Evolutionary conservation across 805 yeast species (phyloP).

Genomic region (Saccharomycopsis sp.): DNA sequence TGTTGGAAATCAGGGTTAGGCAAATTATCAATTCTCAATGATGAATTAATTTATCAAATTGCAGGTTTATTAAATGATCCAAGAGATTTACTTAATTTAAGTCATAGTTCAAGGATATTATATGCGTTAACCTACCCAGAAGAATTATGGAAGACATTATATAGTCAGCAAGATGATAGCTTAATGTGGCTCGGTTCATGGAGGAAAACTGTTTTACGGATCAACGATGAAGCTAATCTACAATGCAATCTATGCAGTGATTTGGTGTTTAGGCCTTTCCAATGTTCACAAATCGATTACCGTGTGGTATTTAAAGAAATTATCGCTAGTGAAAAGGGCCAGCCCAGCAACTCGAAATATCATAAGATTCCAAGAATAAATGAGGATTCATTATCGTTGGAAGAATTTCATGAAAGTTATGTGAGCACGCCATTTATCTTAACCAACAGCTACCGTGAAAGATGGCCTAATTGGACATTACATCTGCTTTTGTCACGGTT

Average conservation of each 20-base stretch:
- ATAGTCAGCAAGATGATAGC: slow-evolving; percentile 24
- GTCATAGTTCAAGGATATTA: slow-evolving; percentile 56
- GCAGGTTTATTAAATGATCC: slow-evolving; percentile 43
- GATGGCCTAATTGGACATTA: slow-evolving; percentile 68
- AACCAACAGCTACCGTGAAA: slow-evolving; percentile 25
- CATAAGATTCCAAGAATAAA: slow-evolving; percentile 33
- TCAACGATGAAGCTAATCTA: slow-evolving; percentile 37
- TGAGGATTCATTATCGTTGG: slow-evolving; percentile 37
- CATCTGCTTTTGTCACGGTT: slow-evolving; percentile 43
- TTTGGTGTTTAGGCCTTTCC: slow-evolving; percentile 73
- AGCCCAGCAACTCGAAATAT: slow-evolving; percentile 24
- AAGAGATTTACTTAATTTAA: slow-evolving; percentile 41
- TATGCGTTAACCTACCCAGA: slow-evolving; percentile 73
- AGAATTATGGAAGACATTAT: slow-evolving; percentile 70
- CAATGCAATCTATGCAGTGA: slow-evolving; percentile 63
- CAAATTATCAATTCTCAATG: slow-evolving; percentile 43
- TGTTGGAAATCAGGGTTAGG: slow-evolving; percentile 43
- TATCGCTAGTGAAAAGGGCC: slow-evolving; percentile 38
- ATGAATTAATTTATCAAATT: slow-evolving; percentile 54
- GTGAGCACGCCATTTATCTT: slow-evolving; percentile 61
- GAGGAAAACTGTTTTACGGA: slow-evolving; percentile 52
- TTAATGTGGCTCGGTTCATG: slow-evolving; percentile 65
- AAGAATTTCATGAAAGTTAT: slow-evolving; percentile 40
- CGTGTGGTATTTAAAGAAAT: slow-evolving; percentile 39
- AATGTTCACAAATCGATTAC: slow-evolving; percentile 68